Evolutionary conservation across 257 asterid genomes (phyloP).

Genomic region (Voacanga thouarsii): DNA sequence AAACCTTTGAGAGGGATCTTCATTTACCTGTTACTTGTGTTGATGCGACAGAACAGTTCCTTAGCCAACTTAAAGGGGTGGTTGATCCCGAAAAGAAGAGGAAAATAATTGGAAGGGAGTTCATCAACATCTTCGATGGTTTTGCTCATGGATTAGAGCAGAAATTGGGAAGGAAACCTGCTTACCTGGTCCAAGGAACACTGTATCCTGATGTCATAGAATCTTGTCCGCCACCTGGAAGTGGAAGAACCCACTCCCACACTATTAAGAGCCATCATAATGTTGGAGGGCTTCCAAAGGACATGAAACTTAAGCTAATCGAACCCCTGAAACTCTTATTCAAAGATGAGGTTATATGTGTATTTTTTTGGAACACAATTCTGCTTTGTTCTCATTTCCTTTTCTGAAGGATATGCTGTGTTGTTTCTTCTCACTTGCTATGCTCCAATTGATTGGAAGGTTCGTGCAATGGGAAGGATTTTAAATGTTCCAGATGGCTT

Average conservation of each 20-base stretch:
- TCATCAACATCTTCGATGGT: conserved; percentile 73
- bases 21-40: conserved; percentile 88
- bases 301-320: conserved; percentile 92
- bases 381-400: not conserved
- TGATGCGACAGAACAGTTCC: conserved; percentile 85
- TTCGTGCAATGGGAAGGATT: conserved; percentile 80
- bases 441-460: conserved; percentile 40
- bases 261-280: conserved; percentile 97
- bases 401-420: conserved; percentile 2
- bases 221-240: conserved; percentile 99
- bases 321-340: conserved; percentile 95
- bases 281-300: conserved; percentile 97
- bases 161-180: conserved; percentile 63
- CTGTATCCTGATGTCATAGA: conserved; percentile 96
- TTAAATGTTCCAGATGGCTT: conserved; percentile 69
- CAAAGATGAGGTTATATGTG: conserved; percentile 78
- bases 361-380: not conserved
- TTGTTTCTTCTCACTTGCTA: conserved; percentile 6
- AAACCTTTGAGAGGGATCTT: conserved; percentile 79
- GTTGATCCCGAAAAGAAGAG: conserved; percentile 91
- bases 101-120: conserved; percentile 88
- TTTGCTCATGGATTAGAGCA: conserved; percentile 72
- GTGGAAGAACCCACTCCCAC: conserved; percentile 94
- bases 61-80: conserved; percentile 87
- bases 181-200: conserved; percentile 93